Percentiles rank a stretch among this genome's conserved stretches.
Evolutionary conservation across 257 asterid genomes (phyloP).

Genomic region (Rehmannia glutinosa): DNA sequence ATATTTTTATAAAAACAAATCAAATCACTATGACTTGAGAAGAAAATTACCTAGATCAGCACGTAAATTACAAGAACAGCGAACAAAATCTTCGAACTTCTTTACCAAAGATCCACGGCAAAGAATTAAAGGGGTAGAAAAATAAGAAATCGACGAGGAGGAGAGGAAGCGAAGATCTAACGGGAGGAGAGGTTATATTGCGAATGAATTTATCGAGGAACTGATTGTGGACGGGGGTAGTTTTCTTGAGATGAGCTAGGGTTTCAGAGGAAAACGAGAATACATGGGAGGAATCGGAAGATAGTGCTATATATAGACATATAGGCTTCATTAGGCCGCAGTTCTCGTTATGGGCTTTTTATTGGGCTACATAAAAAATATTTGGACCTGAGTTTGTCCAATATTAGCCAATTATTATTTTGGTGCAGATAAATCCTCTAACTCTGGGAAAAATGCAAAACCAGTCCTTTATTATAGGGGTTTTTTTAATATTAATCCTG

Average conservation of each 20-base stretch:
- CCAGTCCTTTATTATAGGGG: too few relatives aligned
- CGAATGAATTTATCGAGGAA: not conserved
- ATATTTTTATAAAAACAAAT: not conserved
- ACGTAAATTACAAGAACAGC: not conserved
- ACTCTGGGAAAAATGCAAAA: too few relatives aligned
- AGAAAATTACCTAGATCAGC: slow-evolving; percentile 22
- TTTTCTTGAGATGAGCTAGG: slow-evolving; percentile 18
- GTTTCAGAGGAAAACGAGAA: not conserved
- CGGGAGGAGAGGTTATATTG: not conserved
- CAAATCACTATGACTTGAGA: not conserved
- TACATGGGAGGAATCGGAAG: too few relatives aligned
- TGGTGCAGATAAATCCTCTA: too few relatives aligned
- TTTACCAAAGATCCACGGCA: not conserved
- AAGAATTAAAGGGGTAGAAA: not conserved
- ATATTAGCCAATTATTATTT: not conserved
- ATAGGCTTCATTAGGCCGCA: slow-evolving; percentile 4
- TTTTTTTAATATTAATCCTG: too few relatives aligned
- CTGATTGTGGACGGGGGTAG: not conserved
- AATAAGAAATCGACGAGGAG: not conserved
- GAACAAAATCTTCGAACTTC: slow-evolving; percentile 10
- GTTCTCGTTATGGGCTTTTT: not conserved
- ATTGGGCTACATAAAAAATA: not conserved
- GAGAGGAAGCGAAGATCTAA: slow-evolving; percentile 5
- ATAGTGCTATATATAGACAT: not conserved
- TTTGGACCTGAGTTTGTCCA: not conserved